A percentile compares a stretch with the other conserved stretches of the same genome.
Conservation (phyloP, 176 grass and related monocot species). For the Oryza punctata region DNA sequence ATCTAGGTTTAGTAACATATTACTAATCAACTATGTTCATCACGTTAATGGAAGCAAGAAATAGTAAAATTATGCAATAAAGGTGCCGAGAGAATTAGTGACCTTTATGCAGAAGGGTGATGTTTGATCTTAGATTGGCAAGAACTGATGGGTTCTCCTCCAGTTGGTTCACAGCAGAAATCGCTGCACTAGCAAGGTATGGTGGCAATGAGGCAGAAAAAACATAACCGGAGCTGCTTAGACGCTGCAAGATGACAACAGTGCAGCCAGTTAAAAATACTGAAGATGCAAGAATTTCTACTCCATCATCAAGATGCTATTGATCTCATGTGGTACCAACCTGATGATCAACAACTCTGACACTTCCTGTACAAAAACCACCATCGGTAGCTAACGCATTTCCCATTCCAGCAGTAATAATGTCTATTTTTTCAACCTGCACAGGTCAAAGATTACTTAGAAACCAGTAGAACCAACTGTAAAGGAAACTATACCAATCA, state of each 20-base stretch:
- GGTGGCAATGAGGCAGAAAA: conserved; percentile 66
- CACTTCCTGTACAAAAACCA: conserved; percentile 61
- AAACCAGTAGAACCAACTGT: conserved; percentile 4
- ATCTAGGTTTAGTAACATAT: background rate
- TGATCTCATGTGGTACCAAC: conserved; percentile 10
- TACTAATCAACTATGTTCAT: background rate
- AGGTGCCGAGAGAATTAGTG: background rate
- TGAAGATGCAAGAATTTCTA: background rate
- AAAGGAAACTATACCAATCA: background rate
- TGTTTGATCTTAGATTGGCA: conserved; percentile 39
- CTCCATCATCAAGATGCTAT: background rate
- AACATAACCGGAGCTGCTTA: conserved; percentile 65
- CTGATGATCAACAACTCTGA: conserved; percentile 70
- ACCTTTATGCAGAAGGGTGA: conserved; percentile 50
- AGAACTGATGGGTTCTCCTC: conserved; percentile 56
- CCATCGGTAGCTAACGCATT: conserved; percentile 60
- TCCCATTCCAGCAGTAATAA: conserved; percentile 64
- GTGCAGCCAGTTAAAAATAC: background rate
- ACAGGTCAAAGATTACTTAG: background rate
- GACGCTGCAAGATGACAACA: conserved; percentile 41
- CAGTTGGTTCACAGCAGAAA: conserved; percentile 60
- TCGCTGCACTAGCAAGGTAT: conserved; percentile 58
- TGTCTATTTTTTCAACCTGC: conserved; percentile 69
- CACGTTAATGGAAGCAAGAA: background rate
- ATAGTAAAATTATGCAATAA: background rate